These are phyloP conservation scores for Phialophora expanda DNA, from an alignment of 2,329 filamentous ascomycete genomes.

Conservation along the genomic window DNA sequence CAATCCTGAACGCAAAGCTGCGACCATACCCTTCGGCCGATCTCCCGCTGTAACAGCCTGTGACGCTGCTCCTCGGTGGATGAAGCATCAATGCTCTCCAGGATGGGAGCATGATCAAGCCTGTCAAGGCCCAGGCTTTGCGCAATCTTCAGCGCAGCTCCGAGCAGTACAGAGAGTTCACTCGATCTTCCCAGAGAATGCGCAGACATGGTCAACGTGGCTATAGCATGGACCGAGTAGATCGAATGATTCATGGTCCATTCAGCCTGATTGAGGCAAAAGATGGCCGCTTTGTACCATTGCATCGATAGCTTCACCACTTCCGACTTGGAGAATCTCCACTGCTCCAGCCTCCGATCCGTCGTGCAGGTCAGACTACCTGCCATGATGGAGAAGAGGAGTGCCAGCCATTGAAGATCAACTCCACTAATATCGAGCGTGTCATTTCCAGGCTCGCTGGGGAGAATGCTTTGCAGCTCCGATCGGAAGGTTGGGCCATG, in stretches of 20 bases:
- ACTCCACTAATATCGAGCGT: constrained; percentile 26
- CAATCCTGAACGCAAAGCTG: constrained; percentile 51
- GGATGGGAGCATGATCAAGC: constrained; percentile 39
- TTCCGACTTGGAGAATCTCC: constrained; percentile 54
- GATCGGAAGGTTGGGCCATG: constrained; percentile 31
- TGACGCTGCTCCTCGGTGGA: constrained; percentile 26
- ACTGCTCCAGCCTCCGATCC: constrained; percentile 41
- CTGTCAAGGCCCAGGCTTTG: constrained; percentile 56
- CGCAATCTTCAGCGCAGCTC: constrained; percentile 54
- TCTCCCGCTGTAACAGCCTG: constrained; percentile 39
- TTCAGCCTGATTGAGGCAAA: constrained; percentile 54
- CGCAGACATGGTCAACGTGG: constrained; percentile 56
- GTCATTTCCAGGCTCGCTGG: constrained; percentile 14
- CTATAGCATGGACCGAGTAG: constrained; percentile 54
- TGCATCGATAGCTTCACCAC: constrained; percentile 50
- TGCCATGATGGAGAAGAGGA: constrained; percentile 38
- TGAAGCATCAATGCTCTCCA: constrained; percentile 22
- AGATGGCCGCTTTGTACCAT: constrained; percentile 55
- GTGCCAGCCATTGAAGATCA: constrained; percentile 34
- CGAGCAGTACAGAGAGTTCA: constrained; percentile 54
- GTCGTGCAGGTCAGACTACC: constrained; percentile 34
- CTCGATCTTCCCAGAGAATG: constrained; percentile 58
- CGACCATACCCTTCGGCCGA: constrained; percentile 48
- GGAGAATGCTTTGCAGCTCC: constrained; percentile 31
- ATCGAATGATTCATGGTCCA: constrained; percentile 52